Evolutionary conservation across 495 filamentous ascomycete genomes (phyloP).

Genomic region (Chaetomium fimeti): DNA sequence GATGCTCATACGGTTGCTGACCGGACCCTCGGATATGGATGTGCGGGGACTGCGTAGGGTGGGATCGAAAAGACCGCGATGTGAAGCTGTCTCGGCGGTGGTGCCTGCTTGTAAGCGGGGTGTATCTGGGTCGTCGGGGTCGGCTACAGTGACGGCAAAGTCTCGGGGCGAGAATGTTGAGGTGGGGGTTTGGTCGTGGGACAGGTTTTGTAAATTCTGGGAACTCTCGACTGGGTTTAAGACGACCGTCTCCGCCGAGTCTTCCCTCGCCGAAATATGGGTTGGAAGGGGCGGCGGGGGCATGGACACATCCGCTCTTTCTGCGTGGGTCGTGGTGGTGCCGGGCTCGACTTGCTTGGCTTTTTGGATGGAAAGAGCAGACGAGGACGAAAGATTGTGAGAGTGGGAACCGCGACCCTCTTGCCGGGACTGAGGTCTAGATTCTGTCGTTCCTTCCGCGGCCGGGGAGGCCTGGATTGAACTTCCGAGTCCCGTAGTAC

Average conservation of each 20-base stretch:
- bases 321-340: slow-evolving; percentile 48
- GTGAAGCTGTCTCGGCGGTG: slow-evolving; percentile 28
- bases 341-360: slow-evolving; percentile 54
- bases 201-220: background rate
- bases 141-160: slow-evolving; percentile 28
- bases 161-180: slow-evolving; percentile 28
- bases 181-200: slow-evolving; percentile 24
- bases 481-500: too few relatives aligned
- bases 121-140: slow-evolving; percentile 45
- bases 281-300: slow-evolving; percentile 45
- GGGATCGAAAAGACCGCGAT: slow-evolving; percentile 46
- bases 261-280: background rate
- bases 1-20: slow-evolving; percentile 62
- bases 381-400: slow-evolving; percentile 30
- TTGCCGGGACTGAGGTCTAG: slow-evolving; percentile 23
- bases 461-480: slow-evolving; percentile 14
- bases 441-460: slow-evolving; percentile 4
- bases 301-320: slow-evolving; percentile 61
- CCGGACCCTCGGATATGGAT: slow-evolving; percentile 40
- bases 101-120: slow-evolving; percentile 40
- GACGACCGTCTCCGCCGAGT: background rate
- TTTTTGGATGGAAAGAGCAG: slow-evolving; percentile 47
- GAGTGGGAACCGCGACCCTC: slow-evolving; percentile 23
- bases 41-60: slow-evolving; percentile 45
- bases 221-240: background rate